Evolutionary conservation across 805 yeast species (phyloP), one percentile per base, ranked within the genome.

Genomic region (Candida ficus): DNA sequence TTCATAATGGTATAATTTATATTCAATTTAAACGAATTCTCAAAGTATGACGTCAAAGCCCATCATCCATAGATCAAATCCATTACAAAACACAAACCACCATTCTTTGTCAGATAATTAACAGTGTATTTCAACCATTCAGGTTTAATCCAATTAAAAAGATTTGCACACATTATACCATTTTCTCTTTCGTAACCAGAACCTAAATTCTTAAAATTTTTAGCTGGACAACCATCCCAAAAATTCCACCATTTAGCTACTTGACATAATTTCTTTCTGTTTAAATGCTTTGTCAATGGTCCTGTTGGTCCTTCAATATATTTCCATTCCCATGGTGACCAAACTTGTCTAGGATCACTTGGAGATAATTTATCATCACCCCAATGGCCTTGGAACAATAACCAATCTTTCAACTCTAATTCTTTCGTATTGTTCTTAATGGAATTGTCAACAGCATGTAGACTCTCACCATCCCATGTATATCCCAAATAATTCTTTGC

Each of bases 231-330:
- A 2, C 88, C 82, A 42, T 76, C 72, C 78, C 87, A 75, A 50
- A 87, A 71, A 56, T 91, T 90, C 93, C 95, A 91, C 96, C 96
- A 88, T 58, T 87, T 89, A 46, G 78, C 70, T 27, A 90, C 65
- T 57, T 89, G 95, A 58, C 99, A 91, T 1, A 93, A 80, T 13
- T 77, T 72, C 1, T 65, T 60, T 32, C 99, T 70, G 36, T 71
- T 60, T 40, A 93, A 67, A 54, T 88, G 83, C 62, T 91, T 91
- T 41, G 71, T 68, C 38, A 93, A 60, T 1, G 99, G 99, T 0
- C 99, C 99, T 1, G 75, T 66, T 3, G 99, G 99, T 0, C 99
- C 99, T 53, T 85, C 90, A 37, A 93, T 89, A 58, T 84, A 87
- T 49, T 78, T 76, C 85, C 90, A 85, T 50, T 93, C 95, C 57